Evolutionary conservation across 2,329 filamentous ascomycete genomes (phyloP), one percentile per base, ranked within the genome.

Genomic region (Sordariomycetes sp.): DNA sequence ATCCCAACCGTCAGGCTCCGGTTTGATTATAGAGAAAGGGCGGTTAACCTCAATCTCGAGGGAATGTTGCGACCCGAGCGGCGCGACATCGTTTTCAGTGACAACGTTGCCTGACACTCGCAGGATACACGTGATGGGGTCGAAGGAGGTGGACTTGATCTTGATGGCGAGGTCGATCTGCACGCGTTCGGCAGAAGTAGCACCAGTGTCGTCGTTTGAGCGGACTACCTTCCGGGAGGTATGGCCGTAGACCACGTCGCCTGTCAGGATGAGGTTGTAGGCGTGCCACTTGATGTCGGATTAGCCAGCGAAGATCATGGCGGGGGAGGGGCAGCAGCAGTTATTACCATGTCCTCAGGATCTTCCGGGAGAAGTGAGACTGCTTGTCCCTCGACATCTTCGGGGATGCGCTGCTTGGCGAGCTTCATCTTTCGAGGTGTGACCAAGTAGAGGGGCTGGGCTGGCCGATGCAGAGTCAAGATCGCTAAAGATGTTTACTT

Each of bases 11-110:
- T 58, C 80, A 24, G 74, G 72, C 59, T 96, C 80, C 25, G 74
- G 72, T 61, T 96, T 96, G 62, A 87, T 82, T 7, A 98, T 57
- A 6, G 84, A 90, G 48, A 96, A 96, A 33, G 87, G 80, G 27
- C 88, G 74, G 48, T 92, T 79, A 38, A 94, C 68, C 54, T 95
- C 90, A 30, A 98, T 71, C 45, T 95, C 90, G 43, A 78, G 64
- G 2, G 72, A 76, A 48, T 78, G 73, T 46, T 74, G 67, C 39
- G 73, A 65, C 33, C 72, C 73, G 27, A 72, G 50, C 43, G 59
- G 57, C 37, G 73, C 70, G 39, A 66, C 60, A 21, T 59, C 55
- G 47, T 73, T 76, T 49, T 76, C 72, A 26, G 57, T 56, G 38
- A 61, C 55, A 39, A 77, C 68, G 23, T 59, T 61, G 44, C 73